Conservation (phyloP, 2,329 filamentous ascomycete species). For the Hypomyces rosellus region DNA sequence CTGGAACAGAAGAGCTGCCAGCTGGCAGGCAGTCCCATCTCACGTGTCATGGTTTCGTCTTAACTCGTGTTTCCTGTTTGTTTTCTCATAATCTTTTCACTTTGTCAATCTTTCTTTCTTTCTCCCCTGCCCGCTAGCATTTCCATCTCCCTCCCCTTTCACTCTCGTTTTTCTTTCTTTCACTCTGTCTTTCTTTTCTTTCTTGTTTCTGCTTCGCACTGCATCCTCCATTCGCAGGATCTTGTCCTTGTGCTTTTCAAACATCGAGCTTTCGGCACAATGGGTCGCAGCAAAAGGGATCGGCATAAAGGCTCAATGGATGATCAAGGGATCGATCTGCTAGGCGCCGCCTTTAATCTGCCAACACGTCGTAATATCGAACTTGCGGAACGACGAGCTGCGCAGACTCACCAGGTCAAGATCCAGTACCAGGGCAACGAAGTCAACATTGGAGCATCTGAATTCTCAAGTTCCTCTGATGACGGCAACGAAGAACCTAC, state of each 20-base stretch:
- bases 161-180: background rate
- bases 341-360: constrained; percentile 16
- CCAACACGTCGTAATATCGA: constrained; percentile 14
- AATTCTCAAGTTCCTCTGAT: background rate
- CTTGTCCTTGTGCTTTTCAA: background rate
- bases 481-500: background rate
- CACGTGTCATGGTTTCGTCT: constrained; percentile 2
- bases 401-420: background rate
- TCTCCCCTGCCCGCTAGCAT: background rate
- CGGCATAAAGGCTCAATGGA: constrained; percentile 3
- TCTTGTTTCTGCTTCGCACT: background rate
- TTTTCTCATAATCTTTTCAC: background rate
- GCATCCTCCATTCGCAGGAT: background rate
- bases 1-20: constrained; percentile 2
- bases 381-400: constrained; percentile 2
- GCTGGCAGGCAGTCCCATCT: constrained; percentile 6
- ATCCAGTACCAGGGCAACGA: constrained; percentile 11
- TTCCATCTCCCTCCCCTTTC: background rate
- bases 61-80: background rate
- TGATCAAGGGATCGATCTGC: constrained; percentile 13
- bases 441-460: constrained; percentile 3
- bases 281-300: constrained; percentile 13
- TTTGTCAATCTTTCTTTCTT: background rate
- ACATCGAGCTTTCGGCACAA: constrained; percentile 2
- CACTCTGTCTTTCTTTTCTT: background rate